Base-by-base conservation (phyloP, 2,329 filamentous ascomycete genomes). In the Colletotrichum abscissum region DNA sequence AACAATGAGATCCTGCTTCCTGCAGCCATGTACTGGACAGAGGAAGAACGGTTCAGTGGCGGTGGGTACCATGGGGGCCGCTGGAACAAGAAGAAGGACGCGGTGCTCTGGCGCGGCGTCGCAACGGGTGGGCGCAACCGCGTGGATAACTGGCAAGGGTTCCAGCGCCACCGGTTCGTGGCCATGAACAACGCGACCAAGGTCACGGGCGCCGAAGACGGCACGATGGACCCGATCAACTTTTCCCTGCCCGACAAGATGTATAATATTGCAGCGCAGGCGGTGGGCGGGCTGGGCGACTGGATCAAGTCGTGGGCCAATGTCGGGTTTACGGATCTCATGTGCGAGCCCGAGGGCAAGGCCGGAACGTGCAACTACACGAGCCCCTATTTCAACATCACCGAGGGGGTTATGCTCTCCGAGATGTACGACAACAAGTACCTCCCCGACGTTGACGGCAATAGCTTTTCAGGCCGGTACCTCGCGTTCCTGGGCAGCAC, bases 371-470 rank as follows among this genome's bases (percentile, higher is more conserved):
- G 88, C 79, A 80, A 82, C 70, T 90, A 90, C 77, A 88, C 86
- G 0, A 81, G 83, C 54, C 81, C 83, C 14, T 83, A 88, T 74
- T 90, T 85, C 73, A 75, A 82, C 19, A 75, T 84, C 5, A 76
- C 80, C 0, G 74, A 81, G 8, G 83, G 84, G 12, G 76, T 87
- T 63, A 80, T 82, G 55, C 82, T 91, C 75, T 79, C 82, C 3
- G 80, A 89, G 67, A 90, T 92, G 80, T 92, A 91, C 78, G 76
- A 82, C 74, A 85, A 86, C 82, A 95, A 95, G 79, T 94, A 90
- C 78, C 85, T 96, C 2, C 90, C 92, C 0, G 94, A 97, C 79
- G 88, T 96, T 69, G 94, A 96, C 80, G 94, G 94, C 35, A 92
- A 93, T 82, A 90, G 88, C 1, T 93, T 93, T 78, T 92, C 89